Percentiles rank a stretch among this genome's conserved stretches.
Conservation (phyloP, 805 yeast species). For the Yarrowia deformans region DNA sequence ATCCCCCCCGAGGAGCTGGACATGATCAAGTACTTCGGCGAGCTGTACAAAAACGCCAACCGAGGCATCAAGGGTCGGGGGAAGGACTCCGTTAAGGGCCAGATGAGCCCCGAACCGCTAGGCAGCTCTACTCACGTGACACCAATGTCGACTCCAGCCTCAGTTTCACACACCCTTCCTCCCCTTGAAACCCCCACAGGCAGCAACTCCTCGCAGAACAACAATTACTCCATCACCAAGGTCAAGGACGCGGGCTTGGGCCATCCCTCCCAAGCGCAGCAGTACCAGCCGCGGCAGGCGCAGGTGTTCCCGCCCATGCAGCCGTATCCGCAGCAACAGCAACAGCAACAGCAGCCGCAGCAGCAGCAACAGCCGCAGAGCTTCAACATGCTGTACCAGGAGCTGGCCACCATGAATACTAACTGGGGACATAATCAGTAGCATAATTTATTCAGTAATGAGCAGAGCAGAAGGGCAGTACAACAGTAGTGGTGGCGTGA, state of each 20-base stretch:
- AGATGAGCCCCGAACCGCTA: constrained; percentile 20
- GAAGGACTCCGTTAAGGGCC: constrained; percentile 52
- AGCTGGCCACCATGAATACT: constrained; percentile 35
- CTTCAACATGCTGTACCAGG: constrained; percentile 37
- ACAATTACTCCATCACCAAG: constrained; percentile 37
- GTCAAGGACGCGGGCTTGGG: constrained; percentile 28
- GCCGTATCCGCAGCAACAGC: constrained; percentile 54
- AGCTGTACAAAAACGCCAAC: constrained; percentile 84
- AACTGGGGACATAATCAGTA: constrained; percentile 32
- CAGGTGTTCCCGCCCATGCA: constrained; percentile 51
- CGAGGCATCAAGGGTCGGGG: constrained; percentile 94
- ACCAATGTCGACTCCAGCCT: constrained; percentile 30
- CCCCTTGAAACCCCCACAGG: constrained; percentile 30
- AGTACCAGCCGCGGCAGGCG: constrained; percentile 20
- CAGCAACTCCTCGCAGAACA: neutral
- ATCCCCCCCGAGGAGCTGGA: constrained; percentile 71
- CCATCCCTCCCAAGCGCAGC: constrained; percentile 23
- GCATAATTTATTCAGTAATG: constrained; percentile 40
- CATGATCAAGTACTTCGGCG: constrained; percentile 76
- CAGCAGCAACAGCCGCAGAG: constrained; percentile 49
- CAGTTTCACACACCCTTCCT: constrained; percentile 15
- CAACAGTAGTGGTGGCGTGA: no score
- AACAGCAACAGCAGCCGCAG: constrained; percentile 52
- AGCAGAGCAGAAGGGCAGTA: no score
- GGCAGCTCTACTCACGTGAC: neutral